phyloP scores from a whole-genome alignment of 768 basidiomycete genomes.

The Russula dissimulans region DNA sequence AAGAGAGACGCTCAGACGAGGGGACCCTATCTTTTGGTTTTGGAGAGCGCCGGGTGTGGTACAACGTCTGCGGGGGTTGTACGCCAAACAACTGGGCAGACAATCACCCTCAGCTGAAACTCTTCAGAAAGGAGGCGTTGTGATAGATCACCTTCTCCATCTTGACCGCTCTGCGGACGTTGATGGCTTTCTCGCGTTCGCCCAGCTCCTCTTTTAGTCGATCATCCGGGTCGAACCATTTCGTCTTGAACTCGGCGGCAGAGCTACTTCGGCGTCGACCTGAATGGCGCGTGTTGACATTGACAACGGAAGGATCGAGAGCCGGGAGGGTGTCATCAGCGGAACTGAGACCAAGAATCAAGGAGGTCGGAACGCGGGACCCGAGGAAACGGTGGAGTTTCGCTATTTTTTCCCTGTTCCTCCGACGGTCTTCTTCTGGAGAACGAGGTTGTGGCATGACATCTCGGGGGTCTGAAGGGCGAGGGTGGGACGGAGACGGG shows the following conservation, averaged over 20 bases:
- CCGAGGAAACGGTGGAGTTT: conserved; percentile 81
- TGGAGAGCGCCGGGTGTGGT: conserved; percentile 50
- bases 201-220: conserved; percentile 62
- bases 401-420: conserved; percentile 67
- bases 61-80: conserved; percentile 72
- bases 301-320: conserved; percentile 18
- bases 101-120: background rate
- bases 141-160: conserved; percentile 69
- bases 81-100: conserved; percentile 64
- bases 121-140: background rate
- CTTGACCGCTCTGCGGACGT: conserved; percentile 71
- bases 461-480: conserved; percentile 37
- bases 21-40: conserved; percentile 20
- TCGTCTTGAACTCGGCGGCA: conserved; percentile 36
- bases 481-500: conserved; percentile 27
- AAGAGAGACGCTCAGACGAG: conserved; percentile 1
- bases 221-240: conserved; percentile 49
- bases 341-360: conserved; percentile 46
- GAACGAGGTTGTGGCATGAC: conserved; percentile 31
- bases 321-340: conserved; percentile 28
- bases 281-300: conserved; percentile 24
- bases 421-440: conserved; percentile 52
- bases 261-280: conserved; percentile 47
- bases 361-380: conserved; percentile 63
- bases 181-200: conserved; percentile 66